Evolutionary conservation across 352 stramenopile genomes (phyloP).

Genomic region (Saprolegnia parasitica): DNA sequence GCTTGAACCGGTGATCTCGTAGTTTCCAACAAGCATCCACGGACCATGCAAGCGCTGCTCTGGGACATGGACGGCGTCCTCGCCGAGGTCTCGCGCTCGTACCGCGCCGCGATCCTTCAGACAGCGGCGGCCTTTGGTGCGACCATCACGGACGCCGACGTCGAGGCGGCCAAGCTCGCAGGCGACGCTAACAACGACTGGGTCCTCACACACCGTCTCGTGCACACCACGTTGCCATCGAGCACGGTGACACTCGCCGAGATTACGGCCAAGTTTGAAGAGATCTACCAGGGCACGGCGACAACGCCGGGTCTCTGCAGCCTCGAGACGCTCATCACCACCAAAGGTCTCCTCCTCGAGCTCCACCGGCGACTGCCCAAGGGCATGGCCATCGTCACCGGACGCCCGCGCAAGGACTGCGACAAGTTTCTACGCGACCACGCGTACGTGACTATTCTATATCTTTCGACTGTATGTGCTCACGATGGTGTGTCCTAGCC

Average conservation of each 20-base stretch:
- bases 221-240: constrained; percentile 29
- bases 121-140: constrained; percentile 86
- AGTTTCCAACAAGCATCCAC: too few relatives aligned
- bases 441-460: constrained; percentile 32
- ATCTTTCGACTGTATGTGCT: not conserved
- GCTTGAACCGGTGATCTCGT: too few relatives aligned
- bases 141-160: constrained; percentile 80
- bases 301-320: constrained; percentile 73
- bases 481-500: constrained; percentile 32
- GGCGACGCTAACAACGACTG: constrained; percentile 98
- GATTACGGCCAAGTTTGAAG: constrained; percentile 92
- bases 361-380: constrained; percentile 74
- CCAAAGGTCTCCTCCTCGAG: constrained; percentile 78
- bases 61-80: constrained; percentile 98
- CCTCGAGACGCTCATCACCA: constrained; percentile 89
- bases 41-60: constrained; percentile 67
- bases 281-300: constrained; percentile 90
- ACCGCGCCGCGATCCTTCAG: constrained; percentile 87
- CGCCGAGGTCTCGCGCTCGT: constrained; percentile 93
- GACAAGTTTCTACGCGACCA: constrained; percentile 89
- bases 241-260: constrained; percentile 70
- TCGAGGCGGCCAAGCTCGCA: constrained; percentile 87
- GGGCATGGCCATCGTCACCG: constrained; percentile 89
- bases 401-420: constrained; percentile 91
- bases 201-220: constrained; percentile 89